Evolutionary conservation across 2,329 filamentous ascomycete genomes (phyloP), one percentile per base, ranked within the genome.

Genomic region (Verticillium zaregamsianum): DNA sequence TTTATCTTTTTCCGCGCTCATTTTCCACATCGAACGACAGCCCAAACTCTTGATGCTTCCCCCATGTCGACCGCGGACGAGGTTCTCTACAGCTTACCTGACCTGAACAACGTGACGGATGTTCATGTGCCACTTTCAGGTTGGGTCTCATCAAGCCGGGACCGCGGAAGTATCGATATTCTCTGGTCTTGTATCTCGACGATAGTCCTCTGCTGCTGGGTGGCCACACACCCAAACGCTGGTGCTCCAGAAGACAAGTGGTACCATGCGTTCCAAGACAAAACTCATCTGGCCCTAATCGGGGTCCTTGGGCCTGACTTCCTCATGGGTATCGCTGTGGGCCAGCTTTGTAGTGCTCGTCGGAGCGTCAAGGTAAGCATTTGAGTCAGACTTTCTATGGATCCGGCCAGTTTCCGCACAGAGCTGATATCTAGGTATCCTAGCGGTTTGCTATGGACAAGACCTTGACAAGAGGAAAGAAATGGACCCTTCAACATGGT

Each of bases 161-260:
- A 71, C 14, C 71, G 79, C 55, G 78, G 79, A 4, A 77, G 73
- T 2, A 65, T 75, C 25, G 74, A 78, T 58, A 77, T 81, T 37
- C 61, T 80, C 1, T 76, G 70, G 67, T 72, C 70, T 28, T 77
- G 74, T 59, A 55, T 68, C 2, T 58, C 76, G 23, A 81, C 79
- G 1, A 77, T 79, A 9, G 67, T 77, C 6, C 70, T 81, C 0
- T 80, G 77, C 64, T 72, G 68, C 33, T 80, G 76, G 74, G 72
- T 75, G 3, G 68, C 72, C 3, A 68, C 79, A 3, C 74, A 73
- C 62, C 72, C 76, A 6, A 78, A 80, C 49, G 66, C 77, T 4
- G 71, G 73, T 0, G 66, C 72, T 2, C 63, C 63, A 0, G 68
- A 67, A 3, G 72, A 77, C 62, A 69, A 65, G 14, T 70, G 67